Evolutionary conservation across 2,329 filamentous ascomycete species (phyloP), one percentile per base, ranked within the genome.

Genomic region (Orbilia quercus): DNA sequence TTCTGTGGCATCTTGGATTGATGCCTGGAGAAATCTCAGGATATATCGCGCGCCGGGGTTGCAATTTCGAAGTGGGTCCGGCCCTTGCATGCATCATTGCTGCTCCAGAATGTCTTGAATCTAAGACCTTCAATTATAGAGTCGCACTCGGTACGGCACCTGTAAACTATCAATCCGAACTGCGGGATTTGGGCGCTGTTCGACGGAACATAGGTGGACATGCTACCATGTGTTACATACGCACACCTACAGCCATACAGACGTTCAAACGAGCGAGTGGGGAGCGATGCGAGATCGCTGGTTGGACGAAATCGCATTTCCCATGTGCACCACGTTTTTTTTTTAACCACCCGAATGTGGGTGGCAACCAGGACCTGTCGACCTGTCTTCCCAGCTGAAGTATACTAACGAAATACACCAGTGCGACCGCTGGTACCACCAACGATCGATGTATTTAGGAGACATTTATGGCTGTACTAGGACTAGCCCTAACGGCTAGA

Each of bases 51-150:
- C 58, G 51, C 60, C 48, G 53, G 59, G 65, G 65, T 58, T 22
- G 16, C 25, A 12, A 48, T 16, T 40, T 22, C 18, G 42, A 45
- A 58, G 58, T 63, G 58, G 66, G 66, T 58, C 58, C 28, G 18
- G 58, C 66, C 66, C 66, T 71, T 71, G 58, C 66, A 70, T 71
- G 66, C 66, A 71, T 71, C 66, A 71, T 58, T 71, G 38, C 58
- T 71, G 66, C 58, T 25, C 57, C 58, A 71, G 66, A 71, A 71
- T 71, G 66, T 71, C 66, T 71, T 44, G 62, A 40, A 71, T 71
- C 58, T 71, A 71, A 64, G 58, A 71, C 66, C 40, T 48, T 38
- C 36, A 54, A 53, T 40, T 55, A 63, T 63, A 31, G 22, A 57
- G 57, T 55, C 65, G 23, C 44, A 36, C 40, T 47, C 55, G 31